These are phyloP conservation scores for Aspergillus sp. DNA, from an alignment of 2,329 filamentous ascomycete genomes.

Conservation along the genomic window DNA sequence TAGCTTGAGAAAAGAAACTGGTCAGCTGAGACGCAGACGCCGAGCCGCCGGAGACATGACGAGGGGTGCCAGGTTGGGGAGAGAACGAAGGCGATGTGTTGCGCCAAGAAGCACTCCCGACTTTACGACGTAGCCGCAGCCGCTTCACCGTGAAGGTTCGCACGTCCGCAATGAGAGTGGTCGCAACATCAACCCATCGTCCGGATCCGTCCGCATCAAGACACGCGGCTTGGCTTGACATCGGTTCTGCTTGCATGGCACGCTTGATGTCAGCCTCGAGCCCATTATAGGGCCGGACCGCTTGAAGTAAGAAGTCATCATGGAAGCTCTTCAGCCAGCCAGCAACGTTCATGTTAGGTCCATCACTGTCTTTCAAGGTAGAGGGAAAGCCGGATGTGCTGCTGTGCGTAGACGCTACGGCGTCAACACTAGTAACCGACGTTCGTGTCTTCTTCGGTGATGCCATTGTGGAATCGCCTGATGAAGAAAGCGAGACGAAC, in stretches of 20 bases:
- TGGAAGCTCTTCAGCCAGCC: conserved; percentile 61
- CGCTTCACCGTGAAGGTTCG: conserved; percentile 58
- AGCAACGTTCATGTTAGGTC: conserved; percentile 57
- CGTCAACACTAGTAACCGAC: conserved; percentile 56
- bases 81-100: conserved; percentile 24
- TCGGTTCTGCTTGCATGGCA: conserved; percentile 59
- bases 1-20: conserved; percentile 27
- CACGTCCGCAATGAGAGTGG: conserved; percentile 59
- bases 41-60: conserved; percentile 27
- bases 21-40: conserved; percentile 30
- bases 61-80: conserved; percentile 28
- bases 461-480: conserved; percentile 46
- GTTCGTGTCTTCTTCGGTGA: conserved; percentile 48
- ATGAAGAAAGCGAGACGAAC: conserved; percentile 51
- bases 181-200: conserved; percentile 60
- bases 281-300: conserved; percentile 55
- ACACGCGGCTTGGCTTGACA: conserved; percentile 41
- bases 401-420: conserved; percentile 48
- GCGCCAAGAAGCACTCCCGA: conserved; percentile 26
- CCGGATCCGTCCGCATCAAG: conserved; percentile 38
- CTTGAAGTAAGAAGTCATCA: conserved; percentile 62
- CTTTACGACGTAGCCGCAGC: conserved; percentile 54
- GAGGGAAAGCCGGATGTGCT: conserved; percentile 40
- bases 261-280: conserved; percentile 58
- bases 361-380: conserved; percentile 40